phyloP scores from a whole-genome alignment of 2,329 filamentous ascomycete genomes.

The Myrmaecium sp. region DNA sequence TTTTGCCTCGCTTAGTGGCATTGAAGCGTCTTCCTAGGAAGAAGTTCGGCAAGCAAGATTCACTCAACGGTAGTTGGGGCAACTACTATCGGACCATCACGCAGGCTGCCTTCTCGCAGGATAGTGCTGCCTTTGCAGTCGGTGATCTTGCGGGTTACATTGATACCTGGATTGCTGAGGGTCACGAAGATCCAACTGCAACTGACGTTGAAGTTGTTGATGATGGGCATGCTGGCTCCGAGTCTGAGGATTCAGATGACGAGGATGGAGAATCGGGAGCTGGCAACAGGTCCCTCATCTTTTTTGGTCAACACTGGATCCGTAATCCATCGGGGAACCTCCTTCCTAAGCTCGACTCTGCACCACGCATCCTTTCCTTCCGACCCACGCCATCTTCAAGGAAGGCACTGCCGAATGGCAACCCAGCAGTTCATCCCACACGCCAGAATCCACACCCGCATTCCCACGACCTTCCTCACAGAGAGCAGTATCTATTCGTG shows the following conservation, averaged over 20 bases:
- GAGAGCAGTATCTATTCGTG: constrained; percentile 39
- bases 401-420: constrained; percentile 24
- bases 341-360: constrained; percentile 27
- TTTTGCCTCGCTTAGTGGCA: constrained; percentile 20
- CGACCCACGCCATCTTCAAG: constrained; percentile 14
- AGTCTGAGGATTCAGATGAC: constrained; percentile 11
- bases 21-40: constrained; percentile 22
- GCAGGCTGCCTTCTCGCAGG: constrained; percentile 59
- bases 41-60: constrained; percentile 9
- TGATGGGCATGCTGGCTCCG: constrained; percentile 9
- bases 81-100: constrained; percentile 61
- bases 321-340: constrained; percentile 48
- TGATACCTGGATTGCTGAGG: constrained; percentile 66
- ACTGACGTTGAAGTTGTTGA: constrained; percentile 22
- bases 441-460: constrained; percentile 33
- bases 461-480: constrained; percentile 38
- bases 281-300: constrained; percentile 29
- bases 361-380: constrained; percentile 30
- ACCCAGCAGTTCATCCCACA: constrained; percentile 32
- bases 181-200: constrained; percentile 32
- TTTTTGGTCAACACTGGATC: constrained; percentile 52
- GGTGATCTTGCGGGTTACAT: constrained; percentile 73
- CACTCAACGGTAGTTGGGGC: constrained; percentile 49
- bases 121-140: constrained; percentile 62
- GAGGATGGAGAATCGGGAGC: constrained; percentile 33